phyloP scores from a whole-genome alignment of 140 eudicot species.

The Senecio squalidus region DNA sequence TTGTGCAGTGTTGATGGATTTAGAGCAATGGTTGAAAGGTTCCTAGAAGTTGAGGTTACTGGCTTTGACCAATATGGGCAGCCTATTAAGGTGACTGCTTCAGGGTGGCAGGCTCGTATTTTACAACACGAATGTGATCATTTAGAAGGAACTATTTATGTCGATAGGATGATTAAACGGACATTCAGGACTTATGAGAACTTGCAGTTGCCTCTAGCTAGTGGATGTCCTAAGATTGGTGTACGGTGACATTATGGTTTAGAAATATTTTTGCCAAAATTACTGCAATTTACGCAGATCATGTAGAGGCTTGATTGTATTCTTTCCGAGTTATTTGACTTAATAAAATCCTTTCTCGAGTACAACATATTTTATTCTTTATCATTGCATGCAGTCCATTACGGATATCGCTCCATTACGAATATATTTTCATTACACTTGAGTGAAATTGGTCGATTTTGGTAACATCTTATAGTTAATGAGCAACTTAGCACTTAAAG shows the following conservation, averaged over 20 bases:
- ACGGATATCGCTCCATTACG: too few relatives aligned
- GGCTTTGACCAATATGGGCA: constrained; percentile 68
- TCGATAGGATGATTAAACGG: constrained; percentile 71
- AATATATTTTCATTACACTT: too few relatives aligned
- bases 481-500: too few relatives aligned
- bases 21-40: constrained; percentile 87
- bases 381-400: background rate
- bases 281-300: constrained; percentile 6
- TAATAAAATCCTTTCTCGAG: background rate
- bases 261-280: background rate
- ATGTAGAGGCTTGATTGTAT: constrained; percentile 15
- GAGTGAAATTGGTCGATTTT: too few relatives aligned
- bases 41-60: constrained; percentile 72
- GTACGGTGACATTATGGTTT: constrained; percentile 29
- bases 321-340: background rate
- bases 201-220: constrained; percentile 69
- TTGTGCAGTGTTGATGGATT: constrained; percentile 80
- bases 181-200: constrained; percentile 80
- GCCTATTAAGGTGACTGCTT: constrained; percentile 74
- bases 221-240: constrained; percentile 71
- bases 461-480: too few relatives aligned
- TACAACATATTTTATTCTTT: background rate
- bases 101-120: constrained; percentile 98
- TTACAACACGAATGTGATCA: constrained; percentile 97
- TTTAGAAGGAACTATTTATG: constrained; percentile 71